Percentiles rank a stretch among this genome's conserved stretches.
These are phyloP conservation scores for Typha latifolia DNA, from an alignment of 176 grass and related monocot genomes.

Conservation along the genomic window DNA sequence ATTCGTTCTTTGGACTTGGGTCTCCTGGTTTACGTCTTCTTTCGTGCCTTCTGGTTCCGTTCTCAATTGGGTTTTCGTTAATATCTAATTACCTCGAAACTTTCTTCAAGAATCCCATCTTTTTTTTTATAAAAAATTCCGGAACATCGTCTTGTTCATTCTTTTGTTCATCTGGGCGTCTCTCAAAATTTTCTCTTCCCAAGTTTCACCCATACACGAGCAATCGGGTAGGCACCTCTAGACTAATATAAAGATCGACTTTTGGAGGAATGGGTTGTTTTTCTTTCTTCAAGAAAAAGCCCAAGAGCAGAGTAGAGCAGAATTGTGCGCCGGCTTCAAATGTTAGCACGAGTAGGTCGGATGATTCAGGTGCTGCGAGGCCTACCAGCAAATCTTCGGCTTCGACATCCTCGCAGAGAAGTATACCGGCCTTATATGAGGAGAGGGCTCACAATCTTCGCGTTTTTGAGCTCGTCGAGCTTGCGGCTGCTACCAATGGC, in stretches of 20 bases:
- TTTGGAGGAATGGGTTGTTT: slow-evolving; percentile 50
- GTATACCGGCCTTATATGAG: slow-evolving; percentile 78
- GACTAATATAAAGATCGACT: background rate
- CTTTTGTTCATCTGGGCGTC: too few relatives aligned
- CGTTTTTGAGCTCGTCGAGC: slow-evolving; percentile 67
- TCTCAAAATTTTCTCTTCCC: too few relatives aligned
- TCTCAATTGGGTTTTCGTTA: too few relatives aligned
- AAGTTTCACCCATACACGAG: too few relatives aligned
- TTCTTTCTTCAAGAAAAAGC: slow-evolving; percentile 32
- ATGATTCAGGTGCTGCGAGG: slow-evolving; percentile 42
- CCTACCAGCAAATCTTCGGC: slow-evolving; percentile 56
- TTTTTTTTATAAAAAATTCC: too few relatives aligned
- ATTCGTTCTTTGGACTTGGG: too few relatives aligned
- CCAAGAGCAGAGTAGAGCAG: slow-evolving; percentile 5
- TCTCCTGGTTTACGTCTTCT: too few relatives aligned
- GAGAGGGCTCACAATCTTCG: slow-evolving; percentile 71
- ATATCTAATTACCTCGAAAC: too few relatives aligned
- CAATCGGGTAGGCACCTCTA: too few relatives aligned
- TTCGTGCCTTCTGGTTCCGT: too few relatives aligned
- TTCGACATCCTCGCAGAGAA: slow-evolving; percentile 57
- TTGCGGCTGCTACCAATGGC: slow-evolving; percentile 52
- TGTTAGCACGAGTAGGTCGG: slow-evolving; percentile 63
- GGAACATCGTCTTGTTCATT: too few relatives aligned
- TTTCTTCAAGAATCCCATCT: too few relatives aligned
- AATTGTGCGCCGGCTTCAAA: slow-evolving; percentile 16